Evolutionary conservation across 148 eudicot genomes (phyloP).

Genomic region (Polygonum aviculare): DNA sequence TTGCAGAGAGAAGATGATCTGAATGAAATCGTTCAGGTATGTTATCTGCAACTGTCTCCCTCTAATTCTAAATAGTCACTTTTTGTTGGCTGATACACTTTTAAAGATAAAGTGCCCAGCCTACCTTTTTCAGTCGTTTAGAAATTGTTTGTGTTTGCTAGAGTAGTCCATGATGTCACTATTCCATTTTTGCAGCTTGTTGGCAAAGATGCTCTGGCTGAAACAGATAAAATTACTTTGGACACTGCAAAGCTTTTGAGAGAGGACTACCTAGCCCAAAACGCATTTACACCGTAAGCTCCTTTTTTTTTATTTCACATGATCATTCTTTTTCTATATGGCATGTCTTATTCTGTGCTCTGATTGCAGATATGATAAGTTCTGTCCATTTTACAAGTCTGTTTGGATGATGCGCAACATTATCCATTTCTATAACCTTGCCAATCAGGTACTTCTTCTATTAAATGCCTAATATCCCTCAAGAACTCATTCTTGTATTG

Average conservation of each 20-base stretch:
- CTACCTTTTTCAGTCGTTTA: neutral
- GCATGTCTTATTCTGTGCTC: neutral
- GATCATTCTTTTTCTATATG: neutral
- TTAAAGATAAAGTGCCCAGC: neutral
- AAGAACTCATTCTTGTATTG: neutral
- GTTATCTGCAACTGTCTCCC: neutral
- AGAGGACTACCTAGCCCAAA: conserved; percentile 98
- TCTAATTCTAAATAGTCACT: neutral
- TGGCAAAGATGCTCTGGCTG: conserved; percentile 99
- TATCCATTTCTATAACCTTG: conserved; percentile 93
- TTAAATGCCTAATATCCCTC: neutral
- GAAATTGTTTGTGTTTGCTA: neutral
- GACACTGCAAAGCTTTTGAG: conserved; percentile 96
- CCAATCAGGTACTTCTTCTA: conserved; percentile 66
- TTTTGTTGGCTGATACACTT: neutral
- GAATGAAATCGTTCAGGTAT: conserved; percentile 96
- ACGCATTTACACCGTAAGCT: conserved; percentile 95
- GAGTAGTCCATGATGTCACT: neutral
- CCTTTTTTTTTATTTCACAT: neutral
- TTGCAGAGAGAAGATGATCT: conserved; percentile 94
- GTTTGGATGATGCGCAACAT: conserved; percentile 99
- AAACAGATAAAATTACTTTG: conserved; percentile 86
- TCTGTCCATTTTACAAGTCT: conserved; percentile 98
- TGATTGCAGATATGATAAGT: conserved; percentile 79
- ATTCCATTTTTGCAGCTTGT: conserved; percentile 58